phyloP scores from a whole-genome alignment of 768 basidiomycete genomes.

The Lentinula sp. region DNA sequence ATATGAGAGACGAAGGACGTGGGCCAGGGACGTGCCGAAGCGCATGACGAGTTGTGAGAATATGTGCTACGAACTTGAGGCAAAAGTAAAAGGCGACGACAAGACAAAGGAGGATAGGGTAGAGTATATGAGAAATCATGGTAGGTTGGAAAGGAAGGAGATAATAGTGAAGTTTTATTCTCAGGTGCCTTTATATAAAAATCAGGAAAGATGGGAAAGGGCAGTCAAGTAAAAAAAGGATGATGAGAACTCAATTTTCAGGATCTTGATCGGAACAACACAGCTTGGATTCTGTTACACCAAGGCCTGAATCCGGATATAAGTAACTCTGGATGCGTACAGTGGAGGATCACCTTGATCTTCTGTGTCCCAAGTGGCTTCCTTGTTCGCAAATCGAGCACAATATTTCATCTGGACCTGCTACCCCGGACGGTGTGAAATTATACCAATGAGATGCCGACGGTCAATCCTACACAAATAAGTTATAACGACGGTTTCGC shows the following conservation, averaged over 20 bases:
- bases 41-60: constrained; percentile 22
- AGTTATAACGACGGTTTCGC: no score
- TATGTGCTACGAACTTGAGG: constrained; percentile 25
- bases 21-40: constrained; percentile 51
- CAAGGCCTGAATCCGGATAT: neutral
- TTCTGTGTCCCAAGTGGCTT: neutral
- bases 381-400: neutral
- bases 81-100: constrained; percentile 20
- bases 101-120: neutral
- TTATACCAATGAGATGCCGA: neutral
- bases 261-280: neutral
- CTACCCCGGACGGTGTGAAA: neutral
- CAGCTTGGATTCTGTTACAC: neutral
- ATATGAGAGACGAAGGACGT: constrained; percentile 37
- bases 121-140: neutral
- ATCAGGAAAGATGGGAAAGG: neutral
- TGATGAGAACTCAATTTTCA: neutral
- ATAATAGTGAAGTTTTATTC: neutral
- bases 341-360: neutral
- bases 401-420: neutral
- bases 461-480: no score
- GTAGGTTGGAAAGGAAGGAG: no score
- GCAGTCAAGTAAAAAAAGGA: neutral
- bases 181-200: neutral
- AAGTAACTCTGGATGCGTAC: neutral